A percentile compares a stretch with the other conserved stretches of the same genome.
Evolutionary conservation across 2,329 filamentous ascomycete species (phyloP).

Genomic region (Chaetothyriales sp.): DNA sequence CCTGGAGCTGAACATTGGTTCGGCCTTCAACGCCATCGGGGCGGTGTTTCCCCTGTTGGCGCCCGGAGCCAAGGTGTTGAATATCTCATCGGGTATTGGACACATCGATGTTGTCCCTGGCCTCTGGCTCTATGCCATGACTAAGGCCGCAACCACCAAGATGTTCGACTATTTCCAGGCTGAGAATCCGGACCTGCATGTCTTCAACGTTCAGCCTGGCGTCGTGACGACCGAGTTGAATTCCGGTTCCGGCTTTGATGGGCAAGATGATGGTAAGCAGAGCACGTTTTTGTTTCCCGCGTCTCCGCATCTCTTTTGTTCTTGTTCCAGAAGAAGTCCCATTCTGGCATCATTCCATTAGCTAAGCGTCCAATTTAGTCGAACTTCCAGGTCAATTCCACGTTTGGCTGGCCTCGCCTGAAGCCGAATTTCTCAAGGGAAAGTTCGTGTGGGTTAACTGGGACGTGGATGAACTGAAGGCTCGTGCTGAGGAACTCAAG

Average conservation of each 20-base stretch:
- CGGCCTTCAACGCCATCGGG: constrained; percentile 6
- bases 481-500: constrained; percentile 24
- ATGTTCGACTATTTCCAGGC: constrained; percentile 29
- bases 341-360: background rate
- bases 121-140: constrained; percentile 24
- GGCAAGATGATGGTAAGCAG: background rate
- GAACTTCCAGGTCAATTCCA: constrained; percentile 29
- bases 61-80: constrained; percentile 2
- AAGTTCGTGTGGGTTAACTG: constrained; percentile 38
- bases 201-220: constrained; percentile 34
- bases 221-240: constrained; percentile 7
- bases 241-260: background rate
- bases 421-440: constrained; percentile 35
- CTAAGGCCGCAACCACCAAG: constrained; percentile 30
- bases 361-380: background rate
- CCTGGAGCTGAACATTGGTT: constrained; percentile 6
- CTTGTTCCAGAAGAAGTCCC: background rate
- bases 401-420: constrained; percentile 33
- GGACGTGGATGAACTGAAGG: constrained; percentile 39
- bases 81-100: constrained; percentile 3
- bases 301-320: background rate
- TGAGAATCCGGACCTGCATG: constrained; percentile 28
- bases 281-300: background rate
- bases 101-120: constrained; percentile 1
- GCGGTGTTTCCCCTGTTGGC: constrained; percentile 4